Base-by-base conservation (phyloP, 176 grass and related monocot species). In the Bothriochloa decipiens region DNA sequence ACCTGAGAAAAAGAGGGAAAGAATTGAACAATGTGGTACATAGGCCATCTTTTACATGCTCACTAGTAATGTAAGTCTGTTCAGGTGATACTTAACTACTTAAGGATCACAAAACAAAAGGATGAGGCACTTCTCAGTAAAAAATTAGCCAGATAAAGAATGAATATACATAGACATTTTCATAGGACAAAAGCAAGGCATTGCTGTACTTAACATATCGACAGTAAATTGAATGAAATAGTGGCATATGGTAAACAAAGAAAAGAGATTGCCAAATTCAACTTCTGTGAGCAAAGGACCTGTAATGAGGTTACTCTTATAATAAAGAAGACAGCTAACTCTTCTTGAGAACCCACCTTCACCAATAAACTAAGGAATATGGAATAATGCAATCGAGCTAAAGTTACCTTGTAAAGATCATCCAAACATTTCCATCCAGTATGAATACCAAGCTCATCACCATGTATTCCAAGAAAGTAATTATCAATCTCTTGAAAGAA, bases 341-440 rank as follows among this genome's bases (percentile, higher is more conserved):
- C 4, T 47, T 23, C 4, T 63, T 57, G 49, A 70, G 64, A 88
- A 22, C 36, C 77, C 87, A 72, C 15, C 23, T 62, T 69, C 46
- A 61, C 70, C 40, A 63, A 43, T 11, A 60, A 61, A 39, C 4
- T 40, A 10, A 57, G 22, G 25, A 84, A 57, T 74, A 73, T 52
- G 37, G 8, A 35, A 69, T 47, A 72, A 74, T 42, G 75, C 53
- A 62, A 26, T 25, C 26, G 14, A 62, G 13, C 42, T 75, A 81
- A 68, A 45, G 11, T 81, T 87, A 96, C 96, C 92, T 94, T 96
- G 46, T 99, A 99, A 60, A 94, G 75, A 64, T 81, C 88, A 85
- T 99, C 91, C 83, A 99, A 86, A 81, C 70, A 75, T 82, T 84
- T 75, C 96, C 96, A 99, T 49, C 96, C 96, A n/a, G 96, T 96